Evolutionary conservation across 2,329 filamentous ascomycete species (phyloP).

Genomic region (Ophiostoma fasciatum): DNA sequence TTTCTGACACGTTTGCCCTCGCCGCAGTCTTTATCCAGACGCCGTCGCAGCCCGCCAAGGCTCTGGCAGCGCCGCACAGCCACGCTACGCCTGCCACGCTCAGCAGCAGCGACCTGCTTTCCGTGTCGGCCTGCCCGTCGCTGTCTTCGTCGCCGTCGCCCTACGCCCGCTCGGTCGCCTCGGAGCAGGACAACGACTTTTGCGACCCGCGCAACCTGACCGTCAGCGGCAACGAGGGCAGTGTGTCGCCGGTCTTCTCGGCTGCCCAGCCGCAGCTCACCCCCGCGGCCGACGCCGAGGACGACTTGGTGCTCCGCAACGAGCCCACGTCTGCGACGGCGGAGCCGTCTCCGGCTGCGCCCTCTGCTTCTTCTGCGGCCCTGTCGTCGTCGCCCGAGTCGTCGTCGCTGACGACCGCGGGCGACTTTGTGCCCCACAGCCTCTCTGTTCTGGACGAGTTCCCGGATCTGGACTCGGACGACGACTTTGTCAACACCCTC

Average conservation of each 20-base stretch:
- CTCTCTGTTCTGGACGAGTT: slow-evolving; percentile 70
- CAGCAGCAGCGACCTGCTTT: slow-evolving; percentile 55
- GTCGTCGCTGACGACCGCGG: slow-evolving; percentile 21
- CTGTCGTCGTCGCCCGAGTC: too few species aligned
- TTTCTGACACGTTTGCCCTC: slow-evolving; percentile 2
- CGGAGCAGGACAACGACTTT: slow-evolving; percentile 65
- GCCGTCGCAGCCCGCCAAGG: slow-evolving; percentile 28
- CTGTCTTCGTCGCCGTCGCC: slow-evolving; percentile 78
- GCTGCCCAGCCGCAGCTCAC: slow-evolving; percentile 46
- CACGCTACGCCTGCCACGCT: slow-evolving; percentile 21
- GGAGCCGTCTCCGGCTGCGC: slow-evolving; percentile 17
- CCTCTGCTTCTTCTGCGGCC: background rate
- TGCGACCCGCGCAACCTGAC: slow-evolving; percentile 87
- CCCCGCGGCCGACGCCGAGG: slow-evolving; percentile 49
- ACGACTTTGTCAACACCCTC: slow-evolving; percentile 65
- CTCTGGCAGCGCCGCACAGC: slow-evolving; percentile 15
- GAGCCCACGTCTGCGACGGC: slow-evolving; percentile 20
- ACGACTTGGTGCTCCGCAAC: slow-evolving; percentile 26
- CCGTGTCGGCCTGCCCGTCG: slow-evolving; percentile 54
- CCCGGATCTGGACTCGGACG: slow-evolving; percentile 81
- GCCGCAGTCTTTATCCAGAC: slow-evolving; percentile 32
- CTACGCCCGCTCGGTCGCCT: slow-evolving; percentile 52
- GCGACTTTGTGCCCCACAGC: slow-evolving; percentile 41
- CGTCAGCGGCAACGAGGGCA: slow-evolving; percentile 42
- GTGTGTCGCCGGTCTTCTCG: slow-evolving; percentile 46